Base-by-base conservation (phyloP, 768 basidiomycete genomes). In the Cystofilobasidium capitatum region DNA sequence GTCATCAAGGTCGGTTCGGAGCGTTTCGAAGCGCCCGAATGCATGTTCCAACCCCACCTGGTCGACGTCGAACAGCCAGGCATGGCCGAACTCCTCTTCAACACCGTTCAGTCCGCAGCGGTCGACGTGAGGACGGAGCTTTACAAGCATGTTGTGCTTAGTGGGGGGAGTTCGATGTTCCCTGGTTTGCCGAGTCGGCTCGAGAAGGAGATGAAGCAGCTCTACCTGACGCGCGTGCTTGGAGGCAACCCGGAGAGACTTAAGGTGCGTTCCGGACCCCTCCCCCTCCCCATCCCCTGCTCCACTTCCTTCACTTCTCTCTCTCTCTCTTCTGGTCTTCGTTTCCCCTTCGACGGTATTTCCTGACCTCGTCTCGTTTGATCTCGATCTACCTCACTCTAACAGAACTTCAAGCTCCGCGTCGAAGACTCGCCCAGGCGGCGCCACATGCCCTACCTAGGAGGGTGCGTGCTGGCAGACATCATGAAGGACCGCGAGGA, bases 361-460 rank as follows among this genome's bases (percentile, higher is more conserved):
- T 24, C 10, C 42, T 29, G 12, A 47, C 22, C 1, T n/a, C 4
- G 5, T 16, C 54, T 36, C 13, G 5, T 24, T 24, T 35, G n/a
- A 39, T 42, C 7, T 62, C 39, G 17, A 44, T 55, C 14, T 39
- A n/a, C 40, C 10, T 1, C 24, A 36, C 20, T 1, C 55, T 22
- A n/a, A 63, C 75, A 99, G 94, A 94, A 97, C 87, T 98, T 99
- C 83, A 98, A 99, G 82, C 93, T 98, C 76, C 85, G 87, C 55
- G 97, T 98, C 73, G 94, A 99, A 78, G 96, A 98, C 78, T 91
- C 94, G 35, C 96, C 96, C 36, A 87, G 92, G 75, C 84, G 96
- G 75, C 98, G 97, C 79, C 94, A 97, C 78, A 96, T 96, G 93
- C 94, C 97, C 42, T 98, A 97, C 86, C 84, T 98, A 10, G 96